These are phyloP conservation scores for Meira nashicola DNA, from an alignment of 1,284 basidiomycete species.

Conservation along the genomic window DNA sequence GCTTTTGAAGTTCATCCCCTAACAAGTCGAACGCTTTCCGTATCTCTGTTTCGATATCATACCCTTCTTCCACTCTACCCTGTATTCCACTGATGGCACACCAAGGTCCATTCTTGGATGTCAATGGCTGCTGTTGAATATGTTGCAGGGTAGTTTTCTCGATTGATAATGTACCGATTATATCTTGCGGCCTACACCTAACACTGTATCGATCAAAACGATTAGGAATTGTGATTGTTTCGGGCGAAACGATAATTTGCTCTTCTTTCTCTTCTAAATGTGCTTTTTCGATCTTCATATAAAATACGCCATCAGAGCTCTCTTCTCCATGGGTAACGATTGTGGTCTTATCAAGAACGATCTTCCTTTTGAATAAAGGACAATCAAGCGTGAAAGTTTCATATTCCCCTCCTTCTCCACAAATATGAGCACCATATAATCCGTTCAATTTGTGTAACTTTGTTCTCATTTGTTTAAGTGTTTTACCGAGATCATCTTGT, in stretches of 20 bases:
- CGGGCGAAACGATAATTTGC: constrained; percentile 8
- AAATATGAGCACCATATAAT: constrained; percentile 84
- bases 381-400: constrained; percentile 88
- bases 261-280: constrained; percentile 27
- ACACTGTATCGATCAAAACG: constrained; percentile 25
- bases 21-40: constrained; percentile 10
- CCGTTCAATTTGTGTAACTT: constrained; percentile 70
- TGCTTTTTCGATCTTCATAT: constrained; percentile 34
- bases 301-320: constrained; percentile 44
- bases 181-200: constrained; percentile 7
- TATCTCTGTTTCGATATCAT: not conserved
- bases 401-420: constrained; percentile 97
- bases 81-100: not conserved
- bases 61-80: not conserved
- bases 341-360: constrained; percentile 58
- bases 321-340: constrained; percentile 43
- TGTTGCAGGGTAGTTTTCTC: too few species aligned
- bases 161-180: too few species aligned
- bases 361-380: constrained; percentile 75
- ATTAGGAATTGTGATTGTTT: constrained; percentile 17
- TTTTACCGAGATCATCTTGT: constrained; percentile 70
- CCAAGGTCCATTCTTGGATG: not conserved
- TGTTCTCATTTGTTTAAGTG: constrained; percentile 69
- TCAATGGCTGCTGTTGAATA: not conserved
- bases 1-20: not conserved